Conservation (phyloP, 805 yeast genomes). For the Starmerella stigmatis region DNA sequence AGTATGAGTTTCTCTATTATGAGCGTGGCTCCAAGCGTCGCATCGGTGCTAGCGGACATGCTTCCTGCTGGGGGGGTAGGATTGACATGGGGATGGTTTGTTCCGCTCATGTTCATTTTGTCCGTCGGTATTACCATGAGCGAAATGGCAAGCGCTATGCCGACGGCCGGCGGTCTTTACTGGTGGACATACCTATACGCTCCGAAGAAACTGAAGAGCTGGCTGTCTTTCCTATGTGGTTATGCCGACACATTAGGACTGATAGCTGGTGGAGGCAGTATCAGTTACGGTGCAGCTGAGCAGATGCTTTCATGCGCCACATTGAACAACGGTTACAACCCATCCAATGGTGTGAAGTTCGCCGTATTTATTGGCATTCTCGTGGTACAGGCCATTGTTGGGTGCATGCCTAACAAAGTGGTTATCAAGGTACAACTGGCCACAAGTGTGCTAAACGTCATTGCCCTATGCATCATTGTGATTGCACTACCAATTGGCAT, state of each 20-base stretch:
- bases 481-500: constrained; percentile 57
- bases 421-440: constrained; percentile 51
- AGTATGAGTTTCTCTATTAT: constrained; percentile 64
- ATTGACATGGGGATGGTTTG: constrained; percentile 64
- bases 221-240: constrained; percentile 54
- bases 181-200: constrained; percentile 61
- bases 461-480: constrained; percentile 43
- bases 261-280: constrained; percentile 55
- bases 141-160: constrained; percentile 56
- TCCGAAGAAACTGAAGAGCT: constrained; percentile 42
- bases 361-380: constrained; percentile 60
- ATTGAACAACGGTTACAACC: constrained; percentile 40
- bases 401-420: constrained; percentile 47
- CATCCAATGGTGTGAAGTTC: constrained; percentile 46
- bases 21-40: constrained; percentile 55
- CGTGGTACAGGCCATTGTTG: constrained; percentile 41
- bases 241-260: constrained; percentile 58
- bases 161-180: constrained; percentile 67
- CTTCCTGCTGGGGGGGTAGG: constrained; percentile 55
- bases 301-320: constrained; percentile 31
- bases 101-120: constrained; percentile 46
- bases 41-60: constrained; percentile 45
- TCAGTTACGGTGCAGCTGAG: constrained; percentile 49
- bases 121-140: constrained; percentile 54
- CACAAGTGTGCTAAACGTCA: constrained; percentile 46